Base-by-base conservation (phyloP, 2,329 filamentous ascomycete genomes). In the Emericellopsis cladophorae region DNA sequence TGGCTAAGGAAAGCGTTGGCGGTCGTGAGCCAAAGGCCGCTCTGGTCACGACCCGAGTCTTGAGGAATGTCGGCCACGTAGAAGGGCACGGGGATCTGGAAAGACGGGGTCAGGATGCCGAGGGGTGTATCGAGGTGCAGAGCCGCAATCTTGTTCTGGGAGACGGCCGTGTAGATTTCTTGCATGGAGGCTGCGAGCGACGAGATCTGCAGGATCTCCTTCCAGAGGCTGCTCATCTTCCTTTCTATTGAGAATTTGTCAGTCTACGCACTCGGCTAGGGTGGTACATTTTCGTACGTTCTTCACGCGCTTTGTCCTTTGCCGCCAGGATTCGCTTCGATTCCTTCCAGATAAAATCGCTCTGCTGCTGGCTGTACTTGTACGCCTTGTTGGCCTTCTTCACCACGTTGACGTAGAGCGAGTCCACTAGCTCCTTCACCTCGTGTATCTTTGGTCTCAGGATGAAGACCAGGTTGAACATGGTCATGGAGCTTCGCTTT, bases 401-500 rank as follows among this genome's bases (percentile, higher is more conserved):
- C 47, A 89, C 82, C 32, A 96, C 81, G 56, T 95, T 84, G 41
- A 84, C 73, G 57, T 95, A 95, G 55, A 95, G 60, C 5, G 66
- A 80, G 47, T 93, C 84, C 35, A 82, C 75, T 36, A 93, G 53
- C 67, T 74, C 70, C 42, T 84, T 83, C 48, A 83, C 79, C 54
- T 95, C 84, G 42, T 89, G 69, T 40, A 81, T 77, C 39, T 81
- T 81, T 4, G 88, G 84, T 49, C 86, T 83, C 48, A 95, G 67
- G 39, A 95, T 84, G 58, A 96, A 96, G 21, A 96, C 88, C 10
- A 95, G 75, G 58, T 95, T 94, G 63, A 98, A 98, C 90, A 96
- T 96, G 46, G 81, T 88, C 84, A 96, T 89, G 37, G 76, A 76
- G 48, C 72, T 76, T 49, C 68, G 68, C 55, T 84, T 80, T 45